Base-by-base conservation (phyloP, 176 grass and related monocot genomes). In the Elaeis guineensis region DNA sequence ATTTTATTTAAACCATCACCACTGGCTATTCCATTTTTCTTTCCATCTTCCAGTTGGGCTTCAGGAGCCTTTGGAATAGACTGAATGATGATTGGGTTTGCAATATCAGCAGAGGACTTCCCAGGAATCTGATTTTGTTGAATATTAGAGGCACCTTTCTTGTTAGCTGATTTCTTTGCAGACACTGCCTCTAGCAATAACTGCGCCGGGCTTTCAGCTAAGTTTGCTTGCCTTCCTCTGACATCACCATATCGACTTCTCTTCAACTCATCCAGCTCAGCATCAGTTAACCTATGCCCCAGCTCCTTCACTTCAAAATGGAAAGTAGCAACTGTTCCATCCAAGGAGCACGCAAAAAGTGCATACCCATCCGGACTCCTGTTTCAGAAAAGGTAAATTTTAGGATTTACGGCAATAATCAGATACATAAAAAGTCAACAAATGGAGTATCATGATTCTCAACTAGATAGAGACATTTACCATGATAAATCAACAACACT, bases 401-500 rank as follows among this genome's bases (percentile, higher is more conserved):
- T 55, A 67, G 51, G 25, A 32, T 29, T 17, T 21, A 30, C 16
- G 29, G 58, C 19, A 29, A 35, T 35, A 35, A 35, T 44, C 5
- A 17, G 16, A 82, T 49, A 14, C 35, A 44, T 44, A 44, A 44
- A 0, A 44, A 12, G 9, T 44, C 35, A 44, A 44, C 9, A 12
- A 12, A 44, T 44, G 9, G 2, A 44, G 35, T 44, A 65, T 19
- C 73, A 5, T 60, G 5, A 61, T 53, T 69, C 29, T 65, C 56
- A 7, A n/a, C 50, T 22, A 56, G 25, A 58, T 1, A 51, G 65
- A 63, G 32, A 57, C 23, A 52, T 66, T 71, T 83, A 98, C 93
- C 93, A 98, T 74, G 93, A 85, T 81, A 98, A 83, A 86, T 98
- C 93, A 67, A 98, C 93, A 57, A 98, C 93, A 6, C 87, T 98